Evolutionary conservation across 176 grass and related monocot genomes (phyloP).

Genomic region (Rhynchospora breviuscula): DNA sequence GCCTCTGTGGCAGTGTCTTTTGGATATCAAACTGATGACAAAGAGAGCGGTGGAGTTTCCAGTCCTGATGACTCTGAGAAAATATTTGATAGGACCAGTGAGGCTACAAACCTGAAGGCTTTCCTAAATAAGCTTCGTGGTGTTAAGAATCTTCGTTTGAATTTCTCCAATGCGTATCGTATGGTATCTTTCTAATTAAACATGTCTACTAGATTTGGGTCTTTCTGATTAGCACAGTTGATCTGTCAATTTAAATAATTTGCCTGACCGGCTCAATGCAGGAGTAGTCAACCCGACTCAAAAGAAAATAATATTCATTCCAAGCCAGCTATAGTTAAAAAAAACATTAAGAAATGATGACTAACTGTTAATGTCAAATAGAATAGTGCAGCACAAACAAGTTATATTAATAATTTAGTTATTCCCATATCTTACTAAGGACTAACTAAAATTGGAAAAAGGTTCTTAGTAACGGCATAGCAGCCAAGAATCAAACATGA

Average conservation of each 20-base stretch:
- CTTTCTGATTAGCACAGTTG: background rate
- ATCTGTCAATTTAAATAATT: background rate
- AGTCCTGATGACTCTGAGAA: background rate
- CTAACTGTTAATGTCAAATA: too few species aligned
- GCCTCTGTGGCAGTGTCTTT: background rate
- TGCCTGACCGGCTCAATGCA: background rate
- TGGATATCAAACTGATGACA: slow-evolving; percentile 3
- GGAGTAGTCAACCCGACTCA: background rate
- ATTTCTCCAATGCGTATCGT: background rate
- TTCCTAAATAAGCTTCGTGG: slow-evolving; percentile 10
- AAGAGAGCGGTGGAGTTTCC: background rate
- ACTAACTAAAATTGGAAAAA: background rate
- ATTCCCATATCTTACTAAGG: background rate
- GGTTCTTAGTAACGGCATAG: background rate
- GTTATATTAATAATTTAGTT: background rate
- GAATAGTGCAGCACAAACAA: too few species aligned
- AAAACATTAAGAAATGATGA: background rate
- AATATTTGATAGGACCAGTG: slow-evolving; percentile 1
- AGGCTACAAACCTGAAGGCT: background rate
- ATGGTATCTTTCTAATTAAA: slow-evolving; percentile 5
- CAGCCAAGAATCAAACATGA: background rate
- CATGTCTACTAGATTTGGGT: background rate
- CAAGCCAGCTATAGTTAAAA: background rate
- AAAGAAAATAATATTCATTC: background rate
- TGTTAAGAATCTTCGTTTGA: slow-evolving; percentile 6